Evolutionary conservation across 176 grass and related monocot genomes (phyloP), one percentile per base, ranked within the genome.

Genomic region (Saccharum officinarum): DNA sequence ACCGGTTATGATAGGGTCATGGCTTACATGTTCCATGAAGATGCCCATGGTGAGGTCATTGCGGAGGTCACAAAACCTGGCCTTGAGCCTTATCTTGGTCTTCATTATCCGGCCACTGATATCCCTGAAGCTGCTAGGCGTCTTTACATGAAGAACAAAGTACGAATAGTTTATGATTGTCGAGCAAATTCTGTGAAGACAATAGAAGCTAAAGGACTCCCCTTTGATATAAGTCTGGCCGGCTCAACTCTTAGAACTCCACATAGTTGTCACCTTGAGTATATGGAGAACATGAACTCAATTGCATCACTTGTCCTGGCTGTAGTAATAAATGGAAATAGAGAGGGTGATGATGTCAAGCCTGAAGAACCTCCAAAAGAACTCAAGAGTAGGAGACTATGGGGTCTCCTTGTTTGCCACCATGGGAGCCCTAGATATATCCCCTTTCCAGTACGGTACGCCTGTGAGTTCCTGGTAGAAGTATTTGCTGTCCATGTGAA

Each of bases 251-350:
- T 98, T n/a, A 89, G 96, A 62, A 91, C 96, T 28, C 91, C 96
- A 22, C 96, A 98, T 40, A 92, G 87, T 69, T 98, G 96, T 72
- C 96, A 98, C 78, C 88, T 95, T 73, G 87, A 95, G 83, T 98
- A 98, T 64, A 98, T 98, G 93, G 89, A 92, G 83, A 98, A 95
- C 89, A 98, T 98, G 96, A 98, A 92, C 62, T 92, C 96, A 0
- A 94, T 98, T 46, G 96, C 96, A 33, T 98, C 96, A 4, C 91
- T 98, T 23, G 91, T 93, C 44, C 94, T 98, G 96, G 93, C 91
- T 16, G 91, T 98, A 26, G 93, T 93, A 52, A 42, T 95, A 12
- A 95, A 98, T 59, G 95, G 92, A 69, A 73, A 77, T 57, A 74
- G 80, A 76, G 92, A 88, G 8, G 90, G 89, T 31, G 91, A 93